A percentile compares a stretch with the other conserved stretches of the same genome.
Evolutionary conservation across 331 rosid genomes (phyloP).

Genomic region (Ulmus americana): DNA sequence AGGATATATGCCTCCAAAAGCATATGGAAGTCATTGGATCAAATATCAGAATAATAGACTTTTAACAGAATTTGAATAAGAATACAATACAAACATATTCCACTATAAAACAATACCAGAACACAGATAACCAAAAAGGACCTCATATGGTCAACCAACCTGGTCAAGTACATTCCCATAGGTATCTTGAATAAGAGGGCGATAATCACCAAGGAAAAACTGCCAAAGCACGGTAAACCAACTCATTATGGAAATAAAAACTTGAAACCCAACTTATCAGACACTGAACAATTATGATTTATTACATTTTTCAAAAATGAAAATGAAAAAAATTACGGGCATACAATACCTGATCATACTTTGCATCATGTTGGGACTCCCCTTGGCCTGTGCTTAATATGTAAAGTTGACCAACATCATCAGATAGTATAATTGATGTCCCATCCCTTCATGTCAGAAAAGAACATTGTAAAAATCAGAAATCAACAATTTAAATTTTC

Average conservation of each 20-base stretch:
- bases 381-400: slow-evolving; percentile 93
- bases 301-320: not conserved
- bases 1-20: too few relatives aligned
- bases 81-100: too few relatives aligned
- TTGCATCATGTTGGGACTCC: slow-evolving; percentile 89
- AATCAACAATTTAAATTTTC: not conserved
- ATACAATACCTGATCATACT: slow-evolving; percentile 77
- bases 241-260: not conserved
- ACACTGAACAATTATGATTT: not conserved
- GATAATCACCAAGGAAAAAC: slow-evolving; percentile 99
- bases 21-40: too few relatives aligned
- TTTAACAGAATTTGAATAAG: too few relatives aligned
- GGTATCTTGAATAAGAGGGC: slow-evolving; percentile 83
- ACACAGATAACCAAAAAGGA: too few relatives aligned
- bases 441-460: slow-evolving; percentile 63
- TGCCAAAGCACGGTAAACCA: slow-evolving; percentile 32
- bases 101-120: too few relatives aligned
- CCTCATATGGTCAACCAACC: slow-evolving; percentile 43
- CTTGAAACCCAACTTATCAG: slow-evolving; percentile 3
- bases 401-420: slow-evolving; percentile 93
- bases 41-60: too few relatives aligned
- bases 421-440: slow-evolving; percentile 90
- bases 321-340: not conserved
- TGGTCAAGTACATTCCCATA: slow-evolving; percentile 85
- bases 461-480: slow-evolving; percentile 6